phyloP scores from a whole-genome alignment of 768 basidiomycete species.

The Panaeolus papilionaceus region DNA sequence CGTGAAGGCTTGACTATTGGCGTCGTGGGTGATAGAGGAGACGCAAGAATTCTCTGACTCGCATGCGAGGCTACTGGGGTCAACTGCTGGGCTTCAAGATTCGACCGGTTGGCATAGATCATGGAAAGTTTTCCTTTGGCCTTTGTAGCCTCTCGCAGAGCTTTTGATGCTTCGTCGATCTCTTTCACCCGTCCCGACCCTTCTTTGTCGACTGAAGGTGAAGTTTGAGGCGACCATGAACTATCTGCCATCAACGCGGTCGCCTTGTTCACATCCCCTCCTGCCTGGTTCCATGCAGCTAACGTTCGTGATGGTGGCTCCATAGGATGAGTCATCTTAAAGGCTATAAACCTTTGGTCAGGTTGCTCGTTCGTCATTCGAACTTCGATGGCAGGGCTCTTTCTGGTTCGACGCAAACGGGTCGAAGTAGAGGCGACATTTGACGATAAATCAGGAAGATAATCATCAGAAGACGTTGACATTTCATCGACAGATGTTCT shows the following conservation, averaged over 20 bases:
- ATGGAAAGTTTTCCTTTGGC: slow-evolving; percentile 85
- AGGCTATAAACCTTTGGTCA: slow-evolving; percentile 58
- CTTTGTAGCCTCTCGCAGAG: slow-evolving; percentile 64
- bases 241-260: slow-evolving; percentile 63
- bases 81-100: slow-evolving; percentile 47
- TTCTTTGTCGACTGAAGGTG: slow-evolving; percentile 36
- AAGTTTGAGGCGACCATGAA: slow-evolving; percentile 51
- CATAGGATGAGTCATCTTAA: slow-evolving; percentile 67
- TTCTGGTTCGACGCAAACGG: slow-evolving; percentile 62
- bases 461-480: slow-evolving; percentile 76
- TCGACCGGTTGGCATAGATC: slow-evolving; percentile 75
- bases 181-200: slow-evolving; percentile 70
- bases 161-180: slow-evolving; percentile 75
- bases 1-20: slow-evolving; percentile 50
- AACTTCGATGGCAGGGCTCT: slow-evolving; percentile 36
- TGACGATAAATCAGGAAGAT: slow-evolving; percentile 54
- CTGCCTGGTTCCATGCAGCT: slow-evolving; percentile 72
- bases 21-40: slow-evolving; percentile 43
- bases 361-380: slow-evolving; percentile 35
- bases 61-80: slow-evolving; percentile 46
- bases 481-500: slow-evolving; percentile 44
- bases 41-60: slow-evolving; percentile 44
- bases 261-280: slow-evolving; percentile 67
- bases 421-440: slow-evolving; percentile 51
- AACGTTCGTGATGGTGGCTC: slow-evolving; percentile 51